Base-by-base conservation (phyloP, 73 alveolate genomes). In the Paramecium pentaurelia region DNA sequence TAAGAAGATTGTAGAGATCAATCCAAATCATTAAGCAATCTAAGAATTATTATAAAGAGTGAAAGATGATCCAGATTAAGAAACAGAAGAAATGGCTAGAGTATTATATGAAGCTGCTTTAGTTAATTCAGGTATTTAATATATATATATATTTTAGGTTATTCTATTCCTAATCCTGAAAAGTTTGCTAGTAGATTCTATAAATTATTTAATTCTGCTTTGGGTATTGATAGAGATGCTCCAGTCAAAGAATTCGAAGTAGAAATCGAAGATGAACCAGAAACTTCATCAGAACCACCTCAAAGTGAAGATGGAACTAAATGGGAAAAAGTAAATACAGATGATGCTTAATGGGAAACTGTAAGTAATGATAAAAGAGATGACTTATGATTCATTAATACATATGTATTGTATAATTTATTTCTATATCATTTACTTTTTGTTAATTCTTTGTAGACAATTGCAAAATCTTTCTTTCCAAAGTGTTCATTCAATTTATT, bases 21-120 rank as follows among this genome's bases (percentile, higher is more conserved):
- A 98, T 94, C 99, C 99, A 22, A 96, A 98, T 85, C 99, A 98
- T 84, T 99, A 99, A 47, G 97, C 97, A n/a, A 95, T 98, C 71
- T 94, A 97, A 95, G 97, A 96, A 80, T 95, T 98, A 27, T 91
- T 95, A 10, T 86, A 85, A 54, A 94, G 95, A 77, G 97, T 96
- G 9, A 93, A 96, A 95, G 95, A 86, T 36, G 92, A 89, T 37
- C 94, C 97, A 4, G 98, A 90, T 58, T 95, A 96, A 25, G 94
- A 93, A 34, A 93, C 94, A 4, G 95, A 88, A 42, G 98, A 96
- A 54, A 88, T 93, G 77, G 98, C 97, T 30, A 93, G 42, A 27
- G 88, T 96, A 14, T 83, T 96, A 37, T 97, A 83, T 92, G 96
- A 95, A 59, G 92, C 94, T 60, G 98, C 98, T 47, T 70, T 97